phyloP scores from a whole-genome alignment of 2,329 filamentous ascomycete species.

The Cercospora sp. region DNA sequence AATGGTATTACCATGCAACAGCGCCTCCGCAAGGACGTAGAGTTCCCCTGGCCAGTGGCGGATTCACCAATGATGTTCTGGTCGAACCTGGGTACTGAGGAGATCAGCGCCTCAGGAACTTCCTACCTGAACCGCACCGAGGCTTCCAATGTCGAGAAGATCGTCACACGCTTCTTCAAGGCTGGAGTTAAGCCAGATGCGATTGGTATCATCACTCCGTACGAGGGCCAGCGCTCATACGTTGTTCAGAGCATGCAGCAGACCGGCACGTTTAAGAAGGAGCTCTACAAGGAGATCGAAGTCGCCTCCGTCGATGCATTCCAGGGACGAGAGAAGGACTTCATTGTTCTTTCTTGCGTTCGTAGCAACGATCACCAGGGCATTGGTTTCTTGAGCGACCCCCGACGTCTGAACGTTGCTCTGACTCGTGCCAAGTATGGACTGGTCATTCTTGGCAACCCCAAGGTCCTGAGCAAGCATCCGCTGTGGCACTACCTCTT shows the following conservation, averaged over 20 bases:
- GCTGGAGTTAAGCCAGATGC: constrained; percentile 90
- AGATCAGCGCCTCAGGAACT: constrained; percentile 95
- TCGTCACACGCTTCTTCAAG: constrained; percentile 98
- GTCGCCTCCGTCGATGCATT: constrained; percentile 98
- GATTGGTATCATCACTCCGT: constrained; percentile 97
- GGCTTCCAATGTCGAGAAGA: constrained; percentile 96
- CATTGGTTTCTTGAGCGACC: constrained; percentile 97
- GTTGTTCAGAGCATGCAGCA: constrained; percentile 99
- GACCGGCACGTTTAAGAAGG: constrained; percentile 95
- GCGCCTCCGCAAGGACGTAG: constrained; percentile 85
- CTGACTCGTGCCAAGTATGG: constrained; percentile 96
- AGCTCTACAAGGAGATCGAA: constrained; percentile 97
- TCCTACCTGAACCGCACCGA: constrained; percentile 98
- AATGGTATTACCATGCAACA: constrained; percentile 92
- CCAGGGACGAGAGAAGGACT: constrained; percentile 98
- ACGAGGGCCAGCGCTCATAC: constrained; percentile 97
- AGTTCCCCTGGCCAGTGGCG: constrained; percentile 94
- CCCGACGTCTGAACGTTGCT: constrained; percentile 93
- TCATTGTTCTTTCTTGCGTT: constrained; percentile 96
- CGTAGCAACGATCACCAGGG: constrained; percentile 98
- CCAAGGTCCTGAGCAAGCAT: constrained; percentile 96
- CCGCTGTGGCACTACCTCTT: constrained; percentile 96
- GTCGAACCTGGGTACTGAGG: constrained; percentile 96
- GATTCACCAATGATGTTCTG: constrained; percentile 99
- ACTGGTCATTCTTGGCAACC: constrained; percentile 93